Evolutionary conservation across 1,139 yeast species (phyloP).

Genomic region (Kurtzmaniella natalensis): DNA sequence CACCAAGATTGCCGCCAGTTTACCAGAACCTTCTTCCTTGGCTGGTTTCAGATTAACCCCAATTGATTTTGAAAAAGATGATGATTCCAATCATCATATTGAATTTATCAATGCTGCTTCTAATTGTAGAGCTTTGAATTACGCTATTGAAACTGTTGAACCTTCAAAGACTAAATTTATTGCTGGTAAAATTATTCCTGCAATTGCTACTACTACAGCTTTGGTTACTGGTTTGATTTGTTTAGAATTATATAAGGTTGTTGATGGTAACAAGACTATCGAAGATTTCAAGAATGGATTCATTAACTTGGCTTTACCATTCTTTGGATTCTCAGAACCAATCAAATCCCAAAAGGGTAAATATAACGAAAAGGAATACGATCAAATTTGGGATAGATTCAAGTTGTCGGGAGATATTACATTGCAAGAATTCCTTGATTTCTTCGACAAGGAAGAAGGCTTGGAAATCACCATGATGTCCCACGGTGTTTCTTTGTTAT

Average conservation of each 20-base stretch:
- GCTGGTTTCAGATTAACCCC: slow-evolving; percentile 85
- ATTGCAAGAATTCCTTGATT: slow-evolving; percentile 67
- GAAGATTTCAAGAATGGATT: slow-evolving; percentile 95
- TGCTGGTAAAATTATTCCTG: slow-evolving; percentile 96
- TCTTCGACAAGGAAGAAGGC: slow-evolving; percentile 78
- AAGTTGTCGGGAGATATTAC: slow-evolving; percentile 77
- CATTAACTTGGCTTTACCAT: slow-evolving; percentile 89
- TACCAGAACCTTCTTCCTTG: slow-evolving; percentile 85
- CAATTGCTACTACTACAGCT: slow-evolving; percentile 98
- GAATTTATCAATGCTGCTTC: slow-evolving; percentile 97
- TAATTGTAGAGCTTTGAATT: slow-evolving; percentile 90
- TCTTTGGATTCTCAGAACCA: slow-evolving; percentile 96
- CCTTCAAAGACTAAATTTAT: slow-evolving; percentile 73
- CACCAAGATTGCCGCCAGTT: slow-evolving; percentile 60
- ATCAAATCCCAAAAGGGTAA: slow-evolving; percentile 77
- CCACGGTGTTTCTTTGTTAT: slow-evolving; percentile 81
- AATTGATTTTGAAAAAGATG: slow-evolving; percentile 96
- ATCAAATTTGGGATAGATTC: slow-evolving; percentile 94
- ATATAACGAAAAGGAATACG: slow-evolving; percentile 77
- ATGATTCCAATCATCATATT: slow-evolving; percentile 92
- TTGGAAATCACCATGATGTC: slow-evolving; percentile 88
- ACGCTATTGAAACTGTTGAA: slow-evolving; percentile 77
- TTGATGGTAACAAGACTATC: slow-evolving; percentile 64
- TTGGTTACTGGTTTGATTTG: slow-evolving; percentile 93
- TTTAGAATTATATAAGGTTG: slow-evolving; percentile 87